Conservation (phyloP, 2,329 filamentous ascomycete genomes). For the Claviceps paspali region DNA sequence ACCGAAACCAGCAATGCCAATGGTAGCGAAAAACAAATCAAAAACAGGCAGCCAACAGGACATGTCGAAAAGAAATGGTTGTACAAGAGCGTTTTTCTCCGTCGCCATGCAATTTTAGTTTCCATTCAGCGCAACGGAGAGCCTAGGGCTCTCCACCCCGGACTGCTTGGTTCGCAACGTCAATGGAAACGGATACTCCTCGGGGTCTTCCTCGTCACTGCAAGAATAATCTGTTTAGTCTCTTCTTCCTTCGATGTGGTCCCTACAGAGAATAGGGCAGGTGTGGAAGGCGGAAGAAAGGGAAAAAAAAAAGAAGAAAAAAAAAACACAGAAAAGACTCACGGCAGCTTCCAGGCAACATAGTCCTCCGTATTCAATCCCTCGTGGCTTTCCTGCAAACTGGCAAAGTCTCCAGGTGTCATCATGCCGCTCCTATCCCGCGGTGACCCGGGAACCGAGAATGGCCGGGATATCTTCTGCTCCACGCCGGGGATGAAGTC, state of each 20-base stretch:
- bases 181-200: conserved; percentile 47
- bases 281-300: no score
- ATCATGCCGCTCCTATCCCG: conserved; percentile 90
- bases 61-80: no score
- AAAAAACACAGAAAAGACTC: no score
- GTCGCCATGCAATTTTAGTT: conserved; percentile 4
- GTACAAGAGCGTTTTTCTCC: neutral
- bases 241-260: no score
- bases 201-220: conserved; percentile 88
- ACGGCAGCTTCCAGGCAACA: conserved; percentile 95
- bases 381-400: conserved; percentile 84
- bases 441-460: conserved; percentile 88
- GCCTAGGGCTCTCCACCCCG: conserved; percentile 14
- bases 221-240: no score
- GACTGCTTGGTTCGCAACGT: conserved; percentile 39
- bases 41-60: no score
- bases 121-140: conserved; percentile 9
- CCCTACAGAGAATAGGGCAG: no score
- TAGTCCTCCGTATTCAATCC: conserved; percentile 94
- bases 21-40: no score
- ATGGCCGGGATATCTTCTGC: conserved; percentile 85
- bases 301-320: no score
- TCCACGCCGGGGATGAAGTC: conserved; percentile 87
- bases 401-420: conserved; percentile 96
- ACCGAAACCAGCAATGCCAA: no score